These are phyloP conservation scores for Mitragyna speciosa DNA, from an alignment of 257 asterid species.

Conservation along the genomic window DNA sequence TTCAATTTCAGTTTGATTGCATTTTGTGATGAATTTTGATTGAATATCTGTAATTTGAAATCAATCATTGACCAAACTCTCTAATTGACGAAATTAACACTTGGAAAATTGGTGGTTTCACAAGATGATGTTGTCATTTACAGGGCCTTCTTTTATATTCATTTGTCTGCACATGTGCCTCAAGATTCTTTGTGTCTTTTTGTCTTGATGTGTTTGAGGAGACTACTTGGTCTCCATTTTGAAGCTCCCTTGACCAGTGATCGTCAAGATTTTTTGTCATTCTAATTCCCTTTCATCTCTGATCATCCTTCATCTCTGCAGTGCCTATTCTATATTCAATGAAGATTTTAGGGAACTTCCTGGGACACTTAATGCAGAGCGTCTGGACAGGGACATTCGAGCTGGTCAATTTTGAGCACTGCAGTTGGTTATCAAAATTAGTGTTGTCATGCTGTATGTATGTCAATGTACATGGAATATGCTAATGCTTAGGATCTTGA, in stretches of 20 bases:
- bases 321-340: constrained; percentile 92
- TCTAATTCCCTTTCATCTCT: background rate
- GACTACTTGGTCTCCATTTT: background rate
- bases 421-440: background rate
- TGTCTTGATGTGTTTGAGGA: background rate
- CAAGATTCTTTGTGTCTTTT: background rate
- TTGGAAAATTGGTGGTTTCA: background rate
- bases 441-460: background rate
- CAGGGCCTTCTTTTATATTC: background rate
- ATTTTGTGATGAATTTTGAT: no score
- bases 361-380: constrained; percentile 91
- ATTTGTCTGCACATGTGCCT: background rate
- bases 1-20: background rate
- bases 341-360: constrained; percentile 93
- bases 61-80: background rate
- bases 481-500: background rate
- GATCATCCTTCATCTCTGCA: constrained; percentile 37
- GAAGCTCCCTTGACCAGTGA: background rate
- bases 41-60: no score
- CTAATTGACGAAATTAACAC: background rate
- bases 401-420: constrained; percentile 63
- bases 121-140: background rate
- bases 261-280: background rate
- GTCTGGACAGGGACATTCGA: constrained; percentile 84
- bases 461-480: constrained; percentile 7